These are phyloP conservation scores for Thymus mandschuricus DNA, from an alignment of 257 asterid genomes.

Conservation along the genomic window DNA sequence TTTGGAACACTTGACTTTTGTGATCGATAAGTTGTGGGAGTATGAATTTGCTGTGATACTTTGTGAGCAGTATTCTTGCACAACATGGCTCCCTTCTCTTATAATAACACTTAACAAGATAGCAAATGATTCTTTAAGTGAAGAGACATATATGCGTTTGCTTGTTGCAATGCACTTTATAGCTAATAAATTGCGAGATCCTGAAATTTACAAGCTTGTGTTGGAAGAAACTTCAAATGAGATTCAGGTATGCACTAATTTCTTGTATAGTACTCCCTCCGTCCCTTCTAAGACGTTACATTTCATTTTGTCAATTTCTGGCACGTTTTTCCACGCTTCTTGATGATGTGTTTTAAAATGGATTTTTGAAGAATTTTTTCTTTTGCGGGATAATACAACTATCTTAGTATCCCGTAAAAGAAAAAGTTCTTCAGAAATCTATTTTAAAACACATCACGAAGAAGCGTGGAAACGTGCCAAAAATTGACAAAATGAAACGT, in stretches of 20 bases:
- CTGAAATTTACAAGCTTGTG: constrained; percentile 76
- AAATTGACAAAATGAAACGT: too few species aligned
- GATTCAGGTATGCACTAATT: constrained; percentile 56
- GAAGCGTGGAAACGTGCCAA: too few species aligned
- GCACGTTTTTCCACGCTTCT: too few species aligned
- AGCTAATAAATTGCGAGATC: constrained; percentile 76
- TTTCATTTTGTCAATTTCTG: too few species aligned
- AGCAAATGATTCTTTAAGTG: constrained; percentile 42
- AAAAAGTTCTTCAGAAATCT: too few species aligned
- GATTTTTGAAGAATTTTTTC: too few species aligned
- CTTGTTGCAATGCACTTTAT: constrained; percentile 62
- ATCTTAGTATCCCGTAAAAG: too few species aligned
- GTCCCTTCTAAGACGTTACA: too few species aligned
- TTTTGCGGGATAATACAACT: too few species aligned
- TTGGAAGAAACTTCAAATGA: constrained; percentile 55
- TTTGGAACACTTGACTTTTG: constrained; percentile 41
- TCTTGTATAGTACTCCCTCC: background rate
- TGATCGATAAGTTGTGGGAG: constrained; percentile 70
- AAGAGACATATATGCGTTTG: constrained; percentile 54
- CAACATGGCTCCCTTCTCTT: constrained; percentile 81
- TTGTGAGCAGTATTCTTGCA: constrained; percentile 76
- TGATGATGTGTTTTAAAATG: too few species aligned
- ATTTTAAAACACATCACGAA: too few species aligned
- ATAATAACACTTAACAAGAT: constrained; percentile 62
- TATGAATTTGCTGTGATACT: constrained; percentile 68